Evolutionary conservation across 768 basidiomycete species (phyloP).

Genomic region (Boletus rubescentipes): DNA sequence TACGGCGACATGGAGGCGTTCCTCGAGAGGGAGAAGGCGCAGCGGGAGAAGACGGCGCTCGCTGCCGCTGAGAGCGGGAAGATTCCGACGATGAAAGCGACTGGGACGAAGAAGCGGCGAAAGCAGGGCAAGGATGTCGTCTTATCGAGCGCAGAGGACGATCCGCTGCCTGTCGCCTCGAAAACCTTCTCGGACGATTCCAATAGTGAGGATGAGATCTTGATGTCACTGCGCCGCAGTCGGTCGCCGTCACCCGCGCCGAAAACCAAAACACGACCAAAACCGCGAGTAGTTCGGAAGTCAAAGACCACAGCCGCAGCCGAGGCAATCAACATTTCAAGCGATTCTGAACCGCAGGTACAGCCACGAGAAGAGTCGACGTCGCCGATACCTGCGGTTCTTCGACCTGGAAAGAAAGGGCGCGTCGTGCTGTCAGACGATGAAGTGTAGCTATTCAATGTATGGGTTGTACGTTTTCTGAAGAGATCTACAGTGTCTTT

Average conservation of each 20-base stretch:
- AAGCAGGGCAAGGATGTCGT: constrained; percentile 44
- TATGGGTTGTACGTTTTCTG: constrained; percentile 7
- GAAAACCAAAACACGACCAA: constrained; percentile 28
- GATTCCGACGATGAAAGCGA: constrained; percentile 43
- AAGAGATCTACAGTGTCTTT: constrained; percentile 2
- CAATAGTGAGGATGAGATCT: constrained; percentile 28
- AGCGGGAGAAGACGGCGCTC: constrained; percentile 53
- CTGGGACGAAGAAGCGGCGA: constrained; percentile 60
- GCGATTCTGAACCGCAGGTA: constrained; percentile 19
- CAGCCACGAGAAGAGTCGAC: background rate
- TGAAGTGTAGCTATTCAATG: constrained; percentile 26
- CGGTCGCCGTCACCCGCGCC: constrained; percentile 24
- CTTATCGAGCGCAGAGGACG: constrained; percentile 36
- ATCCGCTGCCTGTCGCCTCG: constrained; percentile 9
- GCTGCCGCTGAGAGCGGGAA: constrained; percentile 44
- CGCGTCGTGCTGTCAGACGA: constrained; percentile 40
- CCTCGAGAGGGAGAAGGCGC: constrained; percentile 67
- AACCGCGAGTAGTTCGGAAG: constrained; percentile 44
- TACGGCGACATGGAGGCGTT: constrained; percentile 80
- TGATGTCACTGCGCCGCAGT: constrained; percentile 21
- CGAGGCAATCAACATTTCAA: constrained; percentile 22
- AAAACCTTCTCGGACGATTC: constrained; percentile 21
- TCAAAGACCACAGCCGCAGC: constrained; percentile 7
- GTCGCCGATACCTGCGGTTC: constrained; percentile 6
- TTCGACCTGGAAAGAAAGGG: constrained; percentile 25